These are phyloP conservation scores for Cordyceps sp. DNA, from an alignment of 2,329 filamentous ascomycete genomes.

Conservation along the genomic window DNA sequence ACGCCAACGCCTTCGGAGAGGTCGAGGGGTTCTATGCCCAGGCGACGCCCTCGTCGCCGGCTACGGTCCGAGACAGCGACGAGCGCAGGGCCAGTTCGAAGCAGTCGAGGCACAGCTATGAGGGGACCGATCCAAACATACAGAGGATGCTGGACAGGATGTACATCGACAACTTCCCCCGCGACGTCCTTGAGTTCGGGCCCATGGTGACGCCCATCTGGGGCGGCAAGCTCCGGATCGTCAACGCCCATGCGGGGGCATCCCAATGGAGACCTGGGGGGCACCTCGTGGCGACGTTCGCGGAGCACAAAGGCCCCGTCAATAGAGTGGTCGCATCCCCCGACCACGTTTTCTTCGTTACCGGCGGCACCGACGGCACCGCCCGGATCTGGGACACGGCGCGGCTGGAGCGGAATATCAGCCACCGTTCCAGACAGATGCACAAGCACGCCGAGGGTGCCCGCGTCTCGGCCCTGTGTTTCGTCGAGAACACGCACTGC, in stretches of 20 bases:
- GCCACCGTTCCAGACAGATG: slow-evolving; percentile 72
- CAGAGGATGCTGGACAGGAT: slow-evolving; percentile 67
- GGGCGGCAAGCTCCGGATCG: slow-evolving; percentile 32
- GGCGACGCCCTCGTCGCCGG: slow-evolving; percentile 7
- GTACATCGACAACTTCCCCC: slow-evolving; percentile 56
- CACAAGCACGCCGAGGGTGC: slow-evolving; percentile 58
- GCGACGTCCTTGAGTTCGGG: slow-evolving; percentile 55
- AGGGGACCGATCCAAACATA: slow-evolving; percentile 57
- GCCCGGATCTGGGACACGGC: slow-evolving; percentile 90
- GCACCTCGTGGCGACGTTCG: slow-evolving; percentile 70
- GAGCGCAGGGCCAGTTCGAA: slow-evolving; percentile 20
- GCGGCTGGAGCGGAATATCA: slow-evolving; percentile 78
- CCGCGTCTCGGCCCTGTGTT: slow-evolving; percentile 68
- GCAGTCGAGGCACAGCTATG: slow-evolving; percentile 60
- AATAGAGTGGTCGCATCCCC: slow-evolving; percentile 71
- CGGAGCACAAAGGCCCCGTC: slow-evolving; percentile 70
- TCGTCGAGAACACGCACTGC: slow-evolving; percentile 85
- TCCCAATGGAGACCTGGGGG: slow-evolving; percentile 67
- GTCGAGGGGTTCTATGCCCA: slow-evolving; percentile 39
- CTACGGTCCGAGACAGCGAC: slow-evolving; percentile 9
- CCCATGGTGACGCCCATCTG: slow-evolving; percentile 60
- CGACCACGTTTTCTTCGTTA: slow-evolving; percentile 89
- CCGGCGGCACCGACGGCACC: slow-evolving; percentile 76
- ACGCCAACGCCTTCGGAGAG: slow-evolving; percentile 41
- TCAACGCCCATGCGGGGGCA: slow-evolving; percentile 26